Evolutionary conservation across 768 basidiomycete genomes (phyloP).

Genomic region (Astraeus odoratus): DNA sequence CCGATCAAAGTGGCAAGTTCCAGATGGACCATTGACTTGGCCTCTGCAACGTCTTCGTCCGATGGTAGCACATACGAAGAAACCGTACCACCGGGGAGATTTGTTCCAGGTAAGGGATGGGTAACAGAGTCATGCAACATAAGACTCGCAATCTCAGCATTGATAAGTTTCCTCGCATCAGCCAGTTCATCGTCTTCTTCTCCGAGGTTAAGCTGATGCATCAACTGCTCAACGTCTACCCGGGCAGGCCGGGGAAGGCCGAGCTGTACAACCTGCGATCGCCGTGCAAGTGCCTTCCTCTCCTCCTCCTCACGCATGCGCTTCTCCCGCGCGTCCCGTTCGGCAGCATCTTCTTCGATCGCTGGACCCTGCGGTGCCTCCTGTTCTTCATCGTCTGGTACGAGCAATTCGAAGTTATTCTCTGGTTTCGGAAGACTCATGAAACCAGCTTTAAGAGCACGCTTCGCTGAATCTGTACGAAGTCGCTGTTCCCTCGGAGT

Average conservation of each 20-base stretch:
- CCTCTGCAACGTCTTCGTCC: conserved; percentile 65
- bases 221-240: conserved; percentile 61
- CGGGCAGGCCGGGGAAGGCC: conserved; percentile 82
- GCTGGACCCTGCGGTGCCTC: conserved; percentile 20
- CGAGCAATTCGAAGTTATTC: conserved; percentile 93
- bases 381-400: conserved; percentile 80
- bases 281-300: conserved; percentile 67
- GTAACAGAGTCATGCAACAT: conserved; percentile 84
- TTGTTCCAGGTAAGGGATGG: conserved; percentile 85
- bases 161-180: conserved; percentile 57
- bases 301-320: conserved; percentile 71
- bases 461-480: conserved; percentile 57
- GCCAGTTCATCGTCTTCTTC: conserved; percentile 41
- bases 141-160: conserved; percentile 70
- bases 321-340: conserved; percentile 72
- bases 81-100: conserved; percentile 60
- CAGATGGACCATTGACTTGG: conserved; percentile 63
- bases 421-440: conserved; percentile 83
- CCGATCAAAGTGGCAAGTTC: conserved; percentile 80
- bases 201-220: conserved; percentile 50
- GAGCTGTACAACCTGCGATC: conserved; percentile 75
- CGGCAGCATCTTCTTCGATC: conserved; percentile 83
- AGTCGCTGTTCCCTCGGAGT: conserved; percentile 76
- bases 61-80: conserved; percentile 70
- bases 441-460: conserved; percentile 76